A percentile compares a stretch with the other conserved stretches of the same genome.
These are phyloP conservation scores for Serendipita vermifera DNA, from an alignment of 768 basidiomycete species.

Conservation along the genomic window DNA sequence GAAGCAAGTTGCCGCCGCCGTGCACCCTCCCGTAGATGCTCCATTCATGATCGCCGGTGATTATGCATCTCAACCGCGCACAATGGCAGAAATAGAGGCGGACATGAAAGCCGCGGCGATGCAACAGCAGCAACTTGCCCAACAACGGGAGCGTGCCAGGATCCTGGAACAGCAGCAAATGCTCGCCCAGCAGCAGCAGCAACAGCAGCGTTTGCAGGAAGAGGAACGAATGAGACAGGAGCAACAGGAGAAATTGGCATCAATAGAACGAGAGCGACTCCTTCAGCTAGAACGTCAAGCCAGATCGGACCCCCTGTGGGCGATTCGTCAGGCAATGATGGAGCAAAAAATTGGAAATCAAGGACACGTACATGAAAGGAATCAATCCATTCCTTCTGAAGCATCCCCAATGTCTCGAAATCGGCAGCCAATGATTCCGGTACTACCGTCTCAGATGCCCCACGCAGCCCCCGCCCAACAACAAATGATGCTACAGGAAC, in stretches of 20 bases:
- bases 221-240: neutral
- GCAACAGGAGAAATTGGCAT: too few relatives aligned
- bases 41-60: neutral
- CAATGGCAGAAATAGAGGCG: constrained; percentile 69
- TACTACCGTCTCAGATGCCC: neutral
- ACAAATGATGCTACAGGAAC: constrained; percentile 8
- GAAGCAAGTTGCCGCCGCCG: constrained; percentile 1
- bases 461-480: neutral
- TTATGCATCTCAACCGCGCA: constrained; percentile 34
- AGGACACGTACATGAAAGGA: too few relatives aligned
- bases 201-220: constrained; percentile 23
- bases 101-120: constrained; percentile 63
- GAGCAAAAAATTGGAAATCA: too few relatives aligned
- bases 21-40: constrained; percentile 11
- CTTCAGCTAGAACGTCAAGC: constrained; percentile 5
- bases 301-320: neutral
- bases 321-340: constrained; percentile 18
- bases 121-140: constrained; percentile 33
- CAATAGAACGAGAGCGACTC: neutral
- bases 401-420: constrained; percentile 1
- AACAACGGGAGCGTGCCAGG: neutral
- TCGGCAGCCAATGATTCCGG: neutral
- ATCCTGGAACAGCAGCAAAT: constrained; percentile 1
- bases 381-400: constrained; percentile 13
- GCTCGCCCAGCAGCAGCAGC: constrained; percentile 33